Base-by-base conservation (phyloP, 1,284 basidiomycete species). In the Ganoderma boninense region DNA sequence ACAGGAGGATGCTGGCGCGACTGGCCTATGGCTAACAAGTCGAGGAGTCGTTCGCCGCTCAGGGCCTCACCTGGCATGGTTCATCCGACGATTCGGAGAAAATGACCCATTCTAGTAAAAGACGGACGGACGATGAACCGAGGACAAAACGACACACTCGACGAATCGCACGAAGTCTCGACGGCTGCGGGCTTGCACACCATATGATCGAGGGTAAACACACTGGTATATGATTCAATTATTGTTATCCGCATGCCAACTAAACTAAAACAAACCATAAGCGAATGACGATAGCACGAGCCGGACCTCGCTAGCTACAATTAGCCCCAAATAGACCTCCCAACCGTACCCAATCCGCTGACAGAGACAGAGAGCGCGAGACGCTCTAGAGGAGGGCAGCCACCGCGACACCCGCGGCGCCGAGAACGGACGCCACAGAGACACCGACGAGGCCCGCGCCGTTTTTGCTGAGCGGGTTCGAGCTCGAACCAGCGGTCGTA, bases 401-500 rank as follows among this genome's bases (percentile, higher is more conserved):
- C 63, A 70, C 20, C 23, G 59, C 43, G 38, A 49, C 60, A 20
- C 66, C 68, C 10, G 57, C 64, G 23, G 44, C 71, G 20, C 66
- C 66, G 13, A 44, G 40, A 6, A 72, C 20, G n/a, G 68, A 69
- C 1, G 57, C 66, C 29, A 63, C 65, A 7, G 68, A 70, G 16
- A 57, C 64, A 23, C 40, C 46, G 7, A 62, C 57, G 11, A 43
- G 8, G 13, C 66, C 66, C n/a, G 68, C 71, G 20, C 66, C 62
- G 64, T 56, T 56, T 20, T 29, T 26, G 38, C 38, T 59, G n/a
- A 59, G 46, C 23, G 61, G 68, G 56, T 18, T 38, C 60, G 61
- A 35, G n/a, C 18, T 18, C 18, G 46, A 49, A 11, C n/a, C 46
- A 11, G 46, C 46, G n/a, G 46, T 49, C n/a, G 62, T 10, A 7